A percentile compares a stretch with the other conserved stretches of the same genome.
These are phyloP conservation scores for Colletotrichum tabaci DNA, from an alignment of 2,329 filamentous ascomycete genomes.

Conservation along the genomic window DNA sequence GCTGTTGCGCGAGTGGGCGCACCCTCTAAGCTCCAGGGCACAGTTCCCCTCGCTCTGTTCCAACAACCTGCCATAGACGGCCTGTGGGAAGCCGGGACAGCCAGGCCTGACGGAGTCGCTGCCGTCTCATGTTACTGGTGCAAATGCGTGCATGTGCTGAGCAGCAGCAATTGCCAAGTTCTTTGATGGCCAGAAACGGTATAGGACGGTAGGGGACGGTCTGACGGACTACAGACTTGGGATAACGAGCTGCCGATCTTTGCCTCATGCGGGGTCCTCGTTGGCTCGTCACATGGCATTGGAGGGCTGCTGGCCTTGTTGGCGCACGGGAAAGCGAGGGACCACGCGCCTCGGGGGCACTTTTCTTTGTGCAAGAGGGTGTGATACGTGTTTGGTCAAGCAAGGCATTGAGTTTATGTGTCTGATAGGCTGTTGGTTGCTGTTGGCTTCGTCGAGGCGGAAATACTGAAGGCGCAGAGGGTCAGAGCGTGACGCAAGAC, in stretches of 20 bases:
- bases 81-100: not conserved
- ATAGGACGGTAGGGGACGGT: not conserved
- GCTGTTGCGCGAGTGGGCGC: not conserved
- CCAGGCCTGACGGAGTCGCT: not conserved
- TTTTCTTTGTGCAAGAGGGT: not conserved
- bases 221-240: not conserved
- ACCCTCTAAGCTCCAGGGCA: no score
- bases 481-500: not conserved
- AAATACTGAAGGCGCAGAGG: not conserved
- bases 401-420: not conserved
- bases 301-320: constrained; percentile 3
- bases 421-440: no score
- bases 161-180: no score
- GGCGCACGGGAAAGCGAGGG: not conserved
- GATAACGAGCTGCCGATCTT: constrained; percentile 3
- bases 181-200: constrained; percentile 20
- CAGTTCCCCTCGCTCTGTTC: not conserved
- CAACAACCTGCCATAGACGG: not conserved
- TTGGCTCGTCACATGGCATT: constrained; percentile 27
- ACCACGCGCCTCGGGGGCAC: not conserved
- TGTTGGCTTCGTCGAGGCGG: not conserved
- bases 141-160: not conserved
- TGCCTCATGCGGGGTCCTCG: constrained; percentile 15
- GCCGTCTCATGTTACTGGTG: not conserved
- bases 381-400: not conserved